These are phyloP conservation scores for Achaetomium macrosporum DNA, from an alignment of 2,329 filamentous ascomycete genomes.

Conservation along the genomic window DNA sequence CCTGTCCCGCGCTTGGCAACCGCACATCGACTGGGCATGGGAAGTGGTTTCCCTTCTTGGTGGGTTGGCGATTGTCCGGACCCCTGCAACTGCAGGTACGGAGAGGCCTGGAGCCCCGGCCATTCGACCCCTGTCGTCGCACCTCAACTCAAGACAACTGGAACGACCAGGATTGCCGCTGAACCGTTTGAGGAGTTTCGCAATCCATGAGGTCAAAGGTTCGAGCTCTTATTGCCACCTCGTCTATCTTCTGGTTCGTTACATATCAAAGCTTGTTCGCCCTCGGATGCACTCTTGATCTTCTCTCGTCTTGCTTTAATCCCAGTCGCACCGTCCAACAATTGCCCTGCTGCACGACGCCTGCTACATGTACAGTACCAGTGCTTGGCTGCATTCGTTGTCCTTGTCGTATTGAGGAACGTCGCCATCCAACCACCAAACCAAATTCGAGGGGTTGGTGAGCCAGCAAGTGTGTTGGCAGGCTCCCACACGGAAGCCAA, in stretches of 20 bases:
- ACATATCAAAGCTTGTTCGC: conserved; percentile 14
- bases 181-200: conserved; percentile 25
- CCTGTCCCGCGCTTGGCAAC: conserved; percentile 11
- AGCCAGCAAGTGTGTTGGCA: conserved; percentile 13
- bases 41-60: conserved; percentile 6
- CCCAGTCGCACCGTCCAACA: background rate
- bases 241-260: conserved; percentile 4
- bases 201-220: conserved; percentile 12
- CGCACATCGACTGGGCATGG: too few species aligned
- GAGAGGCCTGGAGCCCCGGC: conserved; percentile 11
- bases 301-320: conserved; percentile 8
- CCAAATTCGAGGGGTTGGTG: conserved; percentile 18
- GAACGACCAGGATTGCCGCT: conserved; percentile 20
- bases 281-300: background rate
- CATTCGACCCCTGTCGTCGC: background rate
- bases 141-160: conserved; percentile 13
- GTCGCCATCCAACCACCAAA: conserved; percentile 17
- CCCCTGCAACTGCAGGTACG: conserved; percentile 16
- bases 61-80: conserved; percentile 6
- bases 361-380: background rate
- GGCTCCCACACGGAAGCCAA: background rate
- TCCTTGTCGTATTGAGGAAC: conserved; percentile 10
- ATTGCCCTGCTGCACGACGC: background rate
- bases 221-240: conserved; percentile 14
- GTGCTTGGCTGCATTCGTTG: background rate